phyloP scores from a whole-genome alignment of 495 filamentous ascomycete species.

The Daldinia decipiens region DNA sequence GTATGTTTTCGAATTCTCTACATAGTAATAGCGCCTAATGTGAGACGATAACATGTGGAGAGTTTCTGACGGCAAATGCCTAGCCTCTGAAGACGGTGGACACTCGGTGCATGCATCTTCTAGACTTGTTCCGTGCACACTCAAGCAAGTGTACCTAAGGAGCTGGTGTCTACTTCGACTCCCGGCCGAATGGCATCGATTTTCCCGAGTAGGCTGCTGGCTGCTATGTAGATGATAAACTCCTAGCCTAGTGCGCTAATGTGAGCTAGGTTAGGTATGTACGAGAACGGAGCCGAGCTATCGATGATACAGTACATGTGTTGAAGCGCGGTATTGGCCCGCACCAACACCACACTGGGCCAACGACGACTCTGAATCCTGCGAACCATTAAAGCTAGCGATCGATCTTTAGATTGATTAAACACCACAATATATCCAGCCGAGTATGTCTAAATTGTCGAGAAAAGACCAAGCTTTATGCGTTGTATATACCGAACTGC shows the following conservation, averaged over 20 bases:
- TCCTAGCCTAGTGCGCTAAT: conserved; percentile 33
- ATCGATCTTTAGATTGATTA: conserved; percentile 39
- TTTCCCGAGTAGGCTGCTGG: neutral
- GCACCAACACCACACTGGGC: conserved; percentile 23
- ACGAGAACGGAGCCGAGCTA: conserved; percentile 34
- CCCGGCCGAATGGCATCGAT: conserved; percentile 31
- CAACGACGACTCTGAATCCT: conserved; percentile 30
- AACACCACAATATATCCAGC: conserved; percentile 15
- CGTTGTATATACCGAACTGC: neutral
- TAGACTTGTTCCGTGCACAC: neutral
- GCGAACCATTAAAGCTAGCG: conserved; percentile 35
- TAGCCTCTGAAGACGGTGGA: conserved; percentile 2
- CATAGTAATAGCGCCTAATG: conserved; percentile 21
- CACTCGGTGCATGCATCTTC: neutral
- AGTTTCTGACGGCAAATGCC: conserved; percentile 4
- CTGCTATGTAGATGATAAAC: conserved; percentile 2
- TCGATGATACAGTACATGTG: conserved; percentile 43
- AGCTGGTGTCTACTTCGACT: conserved; percentile 8
- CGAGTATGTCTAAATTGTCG: neutral
- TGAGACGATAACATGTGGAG: conserved; percentile 24
- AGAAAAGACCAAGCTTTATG: conserved; percentile 1
- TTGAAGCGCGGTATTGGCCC: conserved; percentile 38
- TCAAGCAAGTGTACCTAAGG: neutral
- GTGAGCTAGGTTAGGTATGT: conserved; percentile 29
- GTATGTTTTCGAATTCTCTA: conserved; percentile 15